These are phyloP conservation scores for Trametes gibbosa DNA, from an alignment of 768 basidiomycete species.

Conservation along the genomic window DNA sequence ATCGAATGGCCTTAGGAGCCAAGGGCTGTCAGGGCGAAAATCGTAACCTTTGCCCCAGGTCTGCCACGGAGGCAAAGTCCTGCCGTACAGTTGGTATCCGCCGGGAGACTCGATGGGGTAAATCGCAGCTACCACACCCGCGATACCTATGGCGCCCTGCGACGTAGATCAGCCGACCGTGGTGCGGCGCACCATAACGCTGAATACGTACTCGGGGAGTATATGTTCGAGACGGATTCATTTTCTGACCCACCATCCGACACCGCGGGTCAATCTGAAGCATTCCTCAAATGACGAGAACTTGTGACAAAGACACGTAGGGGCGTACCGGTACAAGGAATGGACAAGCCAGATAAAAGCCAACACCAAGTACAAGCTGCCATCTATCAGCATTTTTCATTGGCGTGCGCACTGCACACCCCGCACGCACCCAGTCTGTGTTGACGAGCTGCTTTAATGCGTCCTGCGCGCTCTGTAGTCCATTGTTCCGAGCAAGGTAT, in stretches of 20 bases:
- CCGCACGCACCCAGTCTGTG: slow-evolving; percentile 47
- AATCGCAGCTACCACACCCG: slow-evolving; percentile 63
- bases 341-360: slow-evolving; percentile 64
- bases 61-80: slow-evolving; percentile 65
- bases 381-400: neutral
- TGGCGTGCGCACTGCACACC: neutral
- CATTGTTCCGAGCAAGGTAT: slow-evolving; percentile 64
- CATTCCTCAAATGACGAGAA: neutral
- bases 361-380: slow-evolving; percentile 59
- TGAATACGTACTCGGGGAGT: slow-evolving; percentile 50
- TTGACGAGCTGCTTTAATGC: slow-evolving; percentile 44
- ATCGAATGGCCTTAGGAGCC: slow-evolving; percentile 63
- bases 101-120: slow-evolving; percentile 65
- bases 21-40: slow-evolving; percentile 48
- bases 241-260: slow-evolving; percentile 65
- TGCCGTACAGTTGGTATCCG: slow-evolving; percentile 62
- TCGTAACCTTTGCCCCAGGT: slow-evolving; percentile 54
- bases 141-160: slow-evolving; percentile 69
- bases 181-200: neutral
- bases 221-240: slow-evolving; percentile 69
- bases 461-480: slow-evolving; percentile 43
- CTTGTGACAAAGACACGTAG: neutral
- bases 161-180: neutral
- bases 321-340: slow-evolving; percentile 56
- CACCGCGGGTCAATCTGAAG: slow-evolving; percentile 54